Percentiles rank a stretch among this genome's conserved stretches.
Evolutionary conservation across 441 rosid species (phyloP).

Genomic region (Pelargonium cotyledonis): DNA sequence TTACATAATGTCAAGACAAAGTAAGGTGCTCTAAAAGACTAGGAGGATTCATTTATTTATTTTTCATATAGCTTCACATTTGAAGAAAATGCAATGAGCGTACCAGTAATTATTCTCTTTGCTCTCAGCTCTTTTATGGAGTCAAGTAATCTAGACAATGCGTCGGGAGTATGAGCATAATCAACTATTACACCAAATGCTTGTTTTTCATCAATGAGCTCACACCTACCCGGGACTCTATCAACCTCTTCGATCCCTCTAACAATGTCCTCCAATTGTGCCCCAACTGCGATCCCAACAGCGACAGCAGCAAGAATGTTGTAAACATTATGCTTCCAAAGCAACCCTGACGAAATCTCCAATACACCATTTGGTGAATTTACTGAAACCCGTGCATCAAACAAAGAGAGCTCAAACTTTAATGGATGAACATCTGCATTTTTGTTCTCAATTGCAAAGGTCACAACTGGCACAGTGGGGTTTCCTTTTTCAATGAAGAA

Average conservation of each 20-base stretch:
- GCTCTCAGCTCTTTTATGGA: conserved; percentile 82
- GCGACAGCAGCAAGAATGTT: conserved; percentile 88
- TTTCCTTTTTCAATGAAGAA: conserved; percentile 68
- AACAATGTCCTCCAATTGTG: conserved; percentile 81
- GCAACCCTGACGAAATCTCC: conserved; percentile 86
- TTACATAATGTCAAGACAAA: background rate
- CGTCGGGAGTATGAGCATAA: conserved; percentile 74
- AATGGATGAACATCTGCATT: conserved; percentile 77
- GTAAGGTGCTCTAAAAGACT: background rate
- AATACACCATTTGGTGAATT: conserved; percentile 79
- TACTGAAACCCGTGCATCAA: conserved; percentile 86
- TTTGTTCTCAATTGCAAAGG: conserved; percentile 79
- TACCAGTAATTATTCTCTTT: conserved; percentile 84
- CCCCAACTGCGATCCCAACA: conserved; percentile 91
- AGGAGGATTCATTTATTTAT: background rate
- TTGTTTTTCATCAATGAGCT: conserved; percentile 87
- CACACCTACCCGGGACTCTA: conserved; percentile 94
- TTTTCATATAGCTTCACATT: background rate
- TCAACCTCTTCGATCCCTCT: conserved; percentile 91
- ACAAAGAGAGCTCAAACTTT: conserved; percentile 76
- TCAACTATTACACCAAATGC: conserved; percentile 94
- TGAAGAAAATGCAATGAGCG: conserved; percentile 13
- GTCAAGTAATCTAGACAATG: conserved; percentile 77
- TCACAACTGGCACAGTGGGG: conserved; percentile 74
- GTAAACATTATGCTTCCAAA: conserved; percentile 77